Evolutionary conservation across 1,284 basidiomycete species (phyloP).

Genomic region (Ustilago hordei): DNA sequence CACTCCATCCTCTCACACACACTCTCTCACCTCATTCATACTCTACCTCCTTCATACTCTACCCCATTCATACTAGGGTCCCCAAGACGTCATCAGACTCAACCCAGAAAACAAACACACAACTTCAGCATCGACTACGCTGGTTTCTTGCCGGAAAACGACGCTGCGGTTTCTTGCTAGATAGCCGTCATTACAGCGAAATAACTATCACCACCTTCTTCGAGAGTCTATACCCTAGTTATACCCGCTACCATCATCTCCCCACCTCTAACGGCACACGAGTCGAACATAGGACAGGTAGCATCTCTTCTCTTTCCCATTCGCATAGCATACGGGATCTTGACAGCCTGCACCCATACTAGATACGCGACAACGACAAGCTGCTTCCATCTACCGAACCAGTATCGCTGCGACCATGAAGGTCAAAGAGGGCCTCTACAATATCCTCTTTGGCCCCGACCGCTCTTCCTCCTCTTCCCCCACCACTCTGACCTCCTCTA

Average conservation of each 20-base stretch:
- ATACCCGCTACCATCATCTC: not conserved
- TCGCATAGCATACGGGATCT: too few species aligned
- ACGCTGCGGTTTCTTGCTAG: not conserved
- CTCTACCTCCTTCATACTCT: too few species aligned
- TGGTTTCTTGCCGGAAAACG: too few species aligned
- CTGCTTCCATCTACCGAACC: not conserved
- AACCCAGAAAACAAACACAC: not conserved
- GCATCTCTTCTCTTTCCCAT: too few species aligned
- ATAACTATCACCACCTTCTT: not conserved
- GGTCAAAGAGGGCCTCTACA: slow-evolving; percentile 42
- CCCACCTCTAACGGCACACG: not conserved
- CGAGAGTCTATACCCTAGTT: not conserved
- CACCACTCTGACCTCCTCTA: not conserved
- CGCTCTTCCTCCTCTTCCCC: slow-evolving; percentile 13
- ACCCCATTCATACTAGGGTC: too few species aligned
- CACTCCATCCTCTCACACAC: not conserved
- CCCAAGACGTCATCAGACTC: too few species aligned
- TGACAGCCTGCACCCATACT: not conserved
- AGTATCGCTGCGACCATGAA: slow-evolving; percentile 18
- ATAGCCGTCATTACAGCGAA: not conserved
- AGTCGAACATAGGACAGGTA: not conserved
- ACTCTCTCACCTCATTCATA: not conserved
- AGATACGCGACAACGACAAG: not conserved
- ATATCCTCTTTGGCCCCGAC: slow-evolving; percentile 37
- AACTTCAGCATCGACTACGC: not conserved